Evolutionary conservation across 2,329 filamentous ascomycete species (phyloP).

Genomic region (Pezicula rhizophila): DNA sequence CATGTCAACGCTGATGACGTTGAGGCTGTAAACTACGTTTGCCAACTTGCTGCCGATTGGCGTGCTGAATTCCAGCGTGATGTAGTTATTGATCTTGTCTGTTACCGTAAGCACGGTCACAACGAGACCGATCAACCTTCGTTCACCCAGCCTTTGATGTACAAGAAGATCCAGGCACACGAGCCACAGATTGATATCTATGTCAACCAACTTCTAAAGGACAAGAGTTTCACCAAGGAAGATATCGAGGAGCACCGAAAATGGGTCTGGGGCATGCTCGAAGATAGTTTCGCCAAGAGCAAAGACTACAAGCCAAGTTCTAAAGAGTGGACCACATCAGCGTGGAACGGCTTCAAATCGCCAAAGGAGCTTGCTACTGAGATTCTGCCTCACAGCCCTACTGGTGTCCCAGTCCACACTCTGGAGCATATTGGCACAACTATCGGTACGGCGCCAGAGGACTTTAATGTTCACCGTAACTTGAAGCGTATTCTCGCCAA

Average conservation of each 20-base stretch:
- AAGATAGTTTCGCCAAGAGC: constrained; percentile 94
- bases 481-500: constrained; percentile 90
- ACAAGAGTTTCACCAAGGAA: constrained; percentile 93
- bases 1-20: constrained; percentile 99
- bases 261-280: constrained; percentile 99
- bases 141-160: constrained; percentile 99
- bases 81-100: constrained; percentile 95
- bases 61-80: constrained; percentile 98
- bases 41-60: constrained; percentile 95
- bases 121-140: constrained; percentile 99
- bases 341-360: constrained; percentile 99
- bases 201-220: constrained; percentile 80
- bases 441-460: constrained; percentile 74
- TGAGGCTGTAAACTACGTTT: constrained; percentile 96
- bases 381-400: constrained; percentile 85
- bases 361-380: constrained; percentile 96
- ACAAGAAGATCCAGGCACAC: constrained; percentile 90
- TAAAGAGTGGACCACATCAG: constrained; percentile 97
- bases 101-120: constrained; percentile 98
- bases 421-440: constrained; percentile 77
- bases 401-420: constrained; percentile 66
- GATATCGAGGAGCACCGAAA: constrained; percentile 99
- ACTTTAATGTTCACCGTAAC: constrained; percentile 87
- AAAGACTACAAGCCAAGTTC: constrained; percentile 96
- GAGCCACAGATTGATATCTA: constrained; percentile 85